Evolutionary conservation across 768 basidiomycete species (phyloP).

Genomic region (Psilocybe cubensis): DNA sequence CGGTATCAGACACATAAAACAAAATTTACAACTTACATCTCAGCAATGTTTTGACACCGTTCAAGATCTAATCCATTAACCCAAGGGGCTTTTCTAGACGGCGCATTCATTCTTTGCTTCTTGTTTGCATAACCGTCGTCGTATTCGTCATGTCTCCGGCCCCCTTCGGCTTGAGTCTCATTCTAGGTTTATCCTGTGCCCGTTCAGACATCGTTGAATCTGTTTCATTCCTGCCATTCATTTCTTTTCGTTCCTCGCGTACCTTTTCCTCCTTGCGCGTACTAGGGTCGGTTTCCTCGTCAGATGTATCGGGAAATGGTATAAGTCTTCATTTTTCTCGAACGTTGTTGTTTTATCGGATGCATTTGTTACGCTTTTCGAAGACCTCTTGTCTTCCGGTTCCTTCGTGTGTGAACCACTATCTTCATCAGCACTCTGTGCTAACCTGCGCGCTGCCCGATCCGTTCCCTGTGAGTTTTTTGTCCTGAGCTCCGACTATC

Average conservation of each 20-base stretch:
- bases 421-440: background rate
- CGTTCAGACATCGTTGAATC: slow-evolving; percentile 5
- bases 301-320: slow-evolving; percentile 20
- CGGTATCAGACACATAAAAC: slow-evolving; percentile 2
- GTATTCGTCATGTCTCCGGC: slow-evolving; percentile 20
- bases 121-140: slow-evolving; percentile 48
- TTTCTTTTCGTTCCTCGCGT: slow-evolving; percentile 20
- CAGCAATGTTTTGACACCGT: slow-evolving; percentile 74
- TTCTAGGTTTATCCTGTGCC: slow-evolving; percentile 6
- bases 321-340: slow-evolving; percentile 35
- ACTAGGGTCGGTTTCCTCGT: slow-evolving; percentile 19
- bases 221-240: background rate
- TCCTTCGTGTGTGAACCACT: slow-evolving; percentile 15
- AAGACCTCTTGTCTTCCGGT: background rate
- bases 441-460: slow-evolving; percentile 11
- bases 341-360: slow-evolving; percentile 21
- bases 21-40: slow-evolving; percentile 62
- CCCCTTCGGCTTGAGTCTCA: slow-evolving; percentile 14
- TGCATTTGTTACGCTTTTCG: background rate
- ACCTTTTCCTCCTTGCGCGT: slow-evolving; percentile 15
- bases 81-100: slow-evolving; percentile 73
- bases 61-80: slow-evolving; percentile 71
- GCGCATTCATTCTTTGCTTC: slow-evolving; percentile 53
- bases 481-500: background rate
- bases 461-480: slow-evolving; percentile 7